Conservation (phyloP, 495 filamentous ascomycete species). For the Darksidea phi region DNA sequence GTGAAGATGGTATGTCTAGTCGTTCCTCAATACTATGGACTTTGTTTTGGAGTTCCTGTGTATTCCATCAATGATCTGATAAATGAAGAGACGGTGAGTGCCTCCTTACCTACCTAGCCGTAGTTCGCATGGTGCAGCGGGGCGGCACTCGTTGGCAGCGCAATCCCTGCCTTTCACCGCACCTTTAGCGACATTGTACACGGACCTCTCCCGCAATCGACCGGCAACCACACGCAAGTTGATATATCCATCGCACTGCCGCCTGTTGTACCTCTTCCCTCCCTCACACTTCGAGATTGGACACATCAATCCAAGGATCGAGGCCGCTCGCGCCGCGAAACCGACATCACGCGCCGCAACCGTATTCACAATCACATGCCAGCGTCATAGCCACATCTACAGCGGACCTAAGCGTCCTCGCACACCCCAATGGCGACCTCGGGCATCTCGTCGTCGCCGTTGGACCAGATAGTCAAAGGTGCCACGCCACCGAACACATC, state of each 20-base stretch:
- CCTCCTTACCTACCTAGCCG: too few relatives aligned
- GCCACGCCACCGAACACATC: constrained; percentile 40
- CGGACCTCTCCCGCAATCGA: neutral
- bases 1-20: too few relatives aligned
- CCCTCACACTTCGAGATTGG: neutral
- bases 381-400: constrained; percentile 5
- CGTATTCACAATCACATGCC: constrained; percentile 15
- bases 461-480: constrained; percentile 75
- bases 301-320: too few relatives aligned
- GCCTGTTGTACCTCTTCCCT: neutral
- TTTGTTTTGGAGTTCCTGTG: too few relatives aligned
- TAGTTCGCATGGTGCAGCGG: too few relatives aligned
- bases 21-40: too few relatives aligned
- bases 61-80: too few relatives aligned
- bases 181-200: constrained; percentile 22
- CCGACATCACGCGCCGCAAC: neutral
- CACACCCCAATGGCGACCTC: constrained; percentile 10
- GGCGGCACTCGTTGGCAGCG: constrained; percentile 7
- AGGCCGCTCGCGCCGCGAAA: neutral
- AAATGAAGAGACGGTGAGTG: too few relatives aligned
- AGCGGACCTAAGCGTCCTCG: neutral
- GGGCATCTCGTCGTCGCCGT: constrained; percentile 47
- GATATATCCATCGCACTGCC: neutral
- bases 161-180: constrained; percentile 29
- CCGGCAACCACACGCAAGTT: neutral